phyloP scores from a whole-genome alignment of 73 alveolate genomes.

The Tetrahymena borealis region DNA sequence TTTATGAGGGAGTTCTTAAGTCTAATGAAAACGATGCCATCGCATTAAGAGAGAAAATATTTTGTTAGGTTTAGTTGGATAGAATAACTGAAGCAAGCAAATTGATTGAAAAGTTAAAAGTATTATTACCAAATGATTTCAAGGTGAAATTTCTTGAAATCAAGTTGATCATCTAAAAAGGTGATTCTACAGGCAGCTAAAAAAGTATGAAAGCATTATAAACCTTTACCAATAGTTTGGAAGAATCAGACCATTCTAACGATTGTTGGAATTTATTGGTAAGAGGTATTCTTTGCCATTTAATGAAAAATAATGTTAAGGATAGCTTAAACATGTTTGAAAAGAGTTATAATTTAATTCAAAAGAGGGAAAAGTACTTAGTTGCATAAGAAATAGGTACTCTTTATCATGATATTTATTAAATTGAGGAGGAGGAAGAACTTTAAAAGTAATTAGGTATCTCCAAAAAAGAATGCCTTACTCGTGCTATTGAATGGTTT shows the following conservation, averaged over 20 bases:
- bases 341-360: not conserved
- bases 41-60: not conserved
- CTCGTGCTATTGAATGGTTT: not conserved
- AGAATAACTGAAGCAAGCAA: not conserved
- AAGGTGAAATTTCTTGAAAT: not conserved
- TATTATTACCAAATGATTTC: not conserved
- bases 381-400: not conserved
- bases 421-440: not conserved
- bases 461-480: not conserved
- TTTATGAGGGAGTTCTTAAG: not conserved
- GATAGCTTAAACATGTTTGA: not conserved
- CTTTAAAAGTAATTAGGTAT: not conserved
- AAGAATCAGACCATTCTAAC: not conserved
- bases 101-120: not conserved
- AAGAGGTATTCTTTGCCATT: not conserved
- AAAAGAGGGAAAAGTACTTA: not conserved
- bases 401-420: not conserved
- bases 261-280: not conserved
- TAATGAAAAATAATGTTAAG: not conserved
- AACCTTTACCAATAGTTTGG: not conserved
- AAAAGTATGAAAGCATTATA: not conserved
- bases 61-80: not conserved
- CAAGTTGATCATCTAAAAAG: not conserved
- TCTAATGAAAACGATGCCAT: not conserved
- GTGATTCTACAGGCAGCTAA: not conserved